Evolutionary conservation across 1,139 yeast species (phyloP), one percentile per base, ranked within the genome.

Genomic region (Suhomyces choctaworum): DNA sequence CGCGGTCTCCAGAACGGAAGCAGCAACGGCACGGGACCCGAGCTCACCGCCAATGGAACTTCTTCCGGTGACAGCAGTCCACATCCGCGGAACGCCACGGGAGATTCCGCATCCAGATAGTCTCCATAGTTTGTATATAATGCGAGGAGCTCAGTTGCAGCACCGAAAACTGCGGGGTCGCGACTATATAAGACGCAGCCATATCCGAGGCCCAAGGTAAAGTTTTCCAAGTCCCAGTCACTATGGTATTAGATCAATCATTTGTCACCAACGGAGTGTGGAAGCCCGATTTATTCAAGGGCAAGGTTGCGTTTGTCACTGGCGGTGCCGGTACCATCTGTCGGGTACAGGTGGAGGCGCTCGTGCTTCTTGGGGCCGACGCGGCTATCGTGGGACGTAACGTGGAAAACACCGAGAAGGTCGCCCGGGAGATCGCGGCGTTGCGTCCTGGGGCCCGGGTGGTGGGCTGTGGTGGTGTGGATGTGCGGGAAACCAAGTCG

Each of bases 221-320:
- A n/a, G n/a, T n/a, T n/a, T n/a, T n/a, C n/a, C n/a, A n/a, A n/a
- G n/a, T n/a, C n/a, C 5, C n/a, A 5, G 10, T 12, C 12, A 26
- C 7, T 4, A 37, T 37, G 40, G 34, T 22, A 5, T 30, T 37
- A 43, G 62, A 60, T 39, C 55, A 52, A 46, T 43, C 61, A 15
- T 64, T 50, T 36, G 56, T 60, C 3, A 44, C 49, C 7, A 45
- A 49, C 16, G 50, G 66, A 8, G 46, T 51, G 17, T 70, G 73
- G 74, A 81, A 80, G 46, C 73, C 80, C 1, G 82, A 76, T 45
- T 48, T 88, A 24, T 88, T 88, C 63, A 67, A 76, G 38, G 94
- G 87, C 15, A 89, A 88, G 58, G 96, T 87, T 11, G 57, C 46
- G 16, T 55, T 56, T 37, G 60, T 54, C 37, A 55, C 61, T 3